These are phyloP conservation scores for Lachancea sp. DNA, from an alignment of 805 yeast genomes.

Conservation along the genomic window DNA sequence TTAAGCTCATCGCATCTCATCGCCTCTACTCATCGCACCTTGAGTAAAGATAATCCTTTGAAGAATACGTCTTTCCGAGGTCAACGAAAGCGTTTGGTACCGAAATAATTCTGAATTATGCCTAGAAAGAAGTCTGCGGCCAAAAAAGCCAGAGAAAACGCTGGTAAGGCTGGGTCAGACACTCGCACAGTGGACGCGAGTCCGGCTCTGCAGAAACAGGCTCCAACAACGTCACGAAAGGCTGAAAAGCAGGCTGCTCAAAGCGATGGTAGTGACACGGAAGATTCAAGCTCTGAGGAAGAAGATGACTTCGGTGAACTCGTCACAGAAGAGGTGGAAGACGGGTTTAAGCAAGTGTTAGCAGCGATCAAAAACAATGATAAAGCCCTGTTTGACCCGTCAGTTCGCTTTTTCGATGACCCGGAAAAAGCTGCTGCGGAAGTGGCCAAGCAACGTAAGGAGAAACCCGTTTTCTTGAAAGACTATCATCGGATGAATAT, in stretches of 20 bases:
- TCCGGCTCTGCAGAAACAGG: not conserved
- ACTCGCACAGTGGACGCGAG: constrained; percentile 17
- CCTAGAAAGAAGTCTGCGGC: constrained; percentile 85
- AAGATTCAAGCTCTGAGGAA: constrained; percentile 38
- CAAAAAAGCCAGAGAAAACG: constrained; percentile 55
- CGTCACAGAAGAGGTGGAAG: constrained; percentile 77
- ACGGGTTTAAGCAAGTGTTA: constrained; percentile 68
- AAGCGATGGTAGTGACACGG: constrained; percentile 33
- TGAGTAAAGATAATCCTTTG: too few relatives aligned
- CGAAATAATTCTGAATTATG: constrained; percentile 36
- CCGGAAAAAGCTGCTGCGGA: constrained; percentile 39
- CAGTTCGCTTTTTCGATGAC: constrained; percentile 67
- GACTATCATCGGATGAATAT: constrained; percentile 87
- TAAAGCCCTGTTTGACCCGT: constrained; percentile 55
- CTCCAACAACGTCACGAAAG: not conserved
- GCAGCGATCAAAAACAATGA: constrained; percentile 65
- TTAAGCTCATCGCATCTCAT: constrained; percentile 14
- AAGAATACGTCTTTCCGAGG: too few relatives aligned
- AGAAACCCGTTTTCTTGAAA: constrained; percentile 79
- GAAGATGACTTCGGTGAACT: constrained; percentile 92
- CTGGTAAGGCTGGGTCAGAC: constrained; percentile 13
- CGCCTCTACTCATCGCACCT: constrained; percentile 3
- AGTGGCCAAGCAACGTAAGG: constrained; percentile 32
- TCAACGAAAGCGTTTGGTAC: not conserved
- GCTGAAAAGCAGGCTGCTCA: constrained; percentile 7